phyloP scores from a whole-genome alignment of 2,329 filamentous ascomycete genomes.

The Cryphonectria parasitica region DNA sequence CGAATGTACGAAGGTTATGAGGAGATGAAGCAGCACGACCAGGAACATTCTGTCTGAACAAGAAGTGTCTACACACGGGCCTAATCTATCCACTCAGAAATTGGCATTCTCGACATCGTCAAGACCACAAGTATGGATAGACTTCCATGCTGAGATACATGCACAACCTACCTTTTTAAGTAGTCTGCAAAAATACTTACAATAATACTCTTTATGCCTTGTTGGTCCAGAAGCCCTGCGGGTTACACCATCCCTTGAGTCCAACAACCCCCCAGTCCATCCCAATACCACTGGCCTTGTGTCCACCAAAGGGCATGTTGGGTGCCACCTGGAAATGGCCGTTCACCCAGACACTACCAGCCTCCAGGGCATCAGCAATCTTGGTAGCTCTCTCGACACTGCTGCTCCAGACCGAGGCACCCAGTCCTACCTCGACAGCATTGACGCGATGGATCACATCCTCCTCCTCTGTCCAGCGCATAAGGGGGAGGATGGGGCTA shows the following conservation, averaged over 20 bases:
- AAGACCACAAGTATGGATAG: no score
- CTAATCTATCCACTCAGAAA: no score
- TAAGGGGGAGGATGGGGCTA: constrained; percentile 48
- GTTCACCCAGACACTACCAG: constrained; percentile 60
- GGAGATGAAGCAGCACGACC: no score
- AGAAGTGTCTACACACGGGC: no score
- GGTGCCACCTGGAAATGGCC: constrained; percentile 42
- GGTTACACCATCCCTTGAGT: constrained; percentile 40
- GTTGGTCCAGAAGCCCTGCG: constrained; percentile 27
- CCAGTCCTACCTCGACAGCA: constrained; percentile 53
- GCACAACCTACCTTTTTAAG: neutral
- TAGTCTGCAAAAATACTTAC: neutral
- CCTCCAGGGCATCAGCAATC: constrained; percentile 52
- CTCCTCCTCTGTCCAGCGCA: constrained; percentile 48
- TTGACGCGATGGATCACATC: constrained; percentile 52
- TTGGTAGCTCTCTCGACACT: constrained; percentile 50
- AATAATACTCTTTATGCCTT: constrained; percentile 5
- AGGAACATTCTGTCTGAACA: no score
- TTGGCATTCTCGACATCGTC: no score
- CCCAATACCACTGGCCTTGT: constrained; percentile 55
- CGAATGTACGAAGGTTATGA: no score
- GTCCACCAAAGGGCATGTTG: constrained; percentile 50
- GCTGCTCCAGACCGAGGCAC: constrained; percentile 55
- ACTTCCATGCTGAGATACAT: no score
- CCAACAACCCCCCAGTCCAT: constrained; percentile 49